Evolutionary conservation across 2,329 filamentous ascomycete genomes (phyloP), one percentile per base, ranked within the genome.

Genomic region (Emmonsiellopsis sp.): DNA sequence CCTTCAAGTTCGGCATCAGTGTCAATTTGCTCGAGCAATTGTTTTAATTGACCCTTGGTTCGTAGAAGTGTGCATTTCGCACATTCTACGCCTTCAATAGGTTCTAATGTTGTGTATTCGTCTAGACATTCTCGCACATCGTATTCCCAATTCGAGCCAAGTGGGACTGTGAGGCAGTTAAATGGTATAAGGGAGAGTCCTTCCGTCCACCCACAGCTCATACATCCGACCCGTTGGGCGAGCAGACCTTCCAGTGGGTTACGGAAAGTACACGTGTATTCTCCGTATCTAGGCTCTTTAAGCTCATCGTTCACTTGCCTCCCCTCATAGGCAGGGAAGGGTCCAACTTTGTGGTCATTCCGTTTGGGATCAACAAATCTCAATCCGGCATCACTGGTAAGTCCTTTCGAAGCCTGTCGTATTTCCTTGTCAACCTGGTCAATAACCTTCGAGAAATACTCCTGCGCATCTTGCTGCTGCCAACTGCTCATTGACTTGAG

Each of bases 401-500:
- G 58, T 55, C 67, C 62, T 52, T 68, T 64, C 55, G 71, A 72
- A 45, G 77, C 77, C 59, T 77, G 79, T 17, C 75, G 73, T 42
- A 88, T 76, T 64, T 94, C 88, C 62, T 85, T 86, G 63, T 96
- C 88, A 32, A 95, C 76, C 61, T 91, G 85, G 60, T 92, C 89
- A 47, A 96, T 70, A 11, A 98, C 78, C 63, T 92, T 94, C 13
- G 89, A 92, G 63, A 88, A 96, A 68, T 97, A 98, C 68, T 98
- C 93, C 66, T 97, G 93, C 5, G 93, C 93, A 71, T 98, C 93
- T 70, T 98, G 93, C 66, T 97, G 93, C 61, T 94, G 87, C 82
- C 87, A 95, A 33, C 88, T 95, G 68, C 86, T 92, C 85, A 97
- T 94, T 8, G 85, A 91, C 70, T 95, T 95, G 45, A 96, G 74